Evolutionary conservation across 139 green algal genomes (phyloP).

Genomic region (Limnomonas spitsbergensis): DNA sequence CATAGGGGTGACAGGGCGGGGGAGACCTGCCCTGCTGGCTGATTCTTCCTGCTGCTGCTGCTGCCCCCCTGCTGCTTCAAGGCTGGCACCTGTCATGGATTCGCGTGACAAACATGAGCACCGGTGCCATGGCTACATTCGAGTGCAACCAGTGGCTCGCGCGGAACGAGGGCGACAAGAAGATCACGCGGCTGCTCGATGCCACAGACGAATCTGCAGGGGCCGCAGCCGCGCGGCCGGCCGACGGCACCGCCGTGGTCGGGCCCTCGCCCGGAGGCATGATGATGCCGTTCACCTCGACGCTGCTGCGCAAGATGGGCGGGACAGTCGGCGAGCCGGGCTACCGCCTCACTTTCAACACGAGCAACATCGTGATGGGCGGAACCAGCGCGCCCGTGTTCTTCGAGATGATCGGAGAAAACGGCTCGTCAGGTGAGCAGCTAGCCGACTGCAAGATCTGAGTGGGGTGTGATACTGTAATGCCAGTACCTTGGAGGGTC

Average conservation of each 20-base stretch:
- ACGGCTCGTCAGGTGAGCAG: slow-evolving; percentile 38
- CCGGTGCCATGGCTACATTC: slow-evolving; percentile 44
- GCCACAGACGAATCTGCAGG: background rate
- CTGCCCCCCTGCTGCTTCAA: too few species aligned
- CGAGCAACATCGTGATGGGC: slow-evolving; percentile 40
- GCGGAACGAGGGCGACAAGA: slow-evolving; percentile 31
- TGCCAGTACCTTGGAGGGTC: background rate
- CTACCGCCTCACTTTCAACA: slow-evolving; percentile 57
- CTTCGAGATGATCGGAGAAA: slow-evolving; percentile 71
- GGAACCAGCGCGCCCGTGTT: slow-evolving; percentile 50
- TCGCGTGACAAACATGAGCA: slow-evolving; percentile 52
- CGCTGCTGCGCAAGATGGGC: slow-evolving; percentile 32
- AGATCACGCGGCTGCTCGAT: slow-evolving; percentile 33
- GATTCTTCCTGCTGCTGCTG: too few species aligned
- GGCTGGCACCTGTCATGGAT: slow-evolving; percentile 58
- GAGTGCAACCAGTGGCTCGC: slow-evolving; percentile 43
- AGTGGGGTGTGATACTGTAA: background rate
- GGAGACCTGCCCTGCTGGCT: too few species aligned
- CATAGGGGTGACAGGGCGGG: too few species aligned
- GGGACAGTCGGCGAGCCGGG: slow-evolving; percentile 33
- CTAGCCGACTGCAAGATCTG: too few species aligned
- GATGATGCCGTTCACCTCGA: slow-evolving; percentile 3
- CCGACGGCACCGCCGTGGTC: background rate
- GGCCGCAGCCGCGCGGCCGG: background rate
- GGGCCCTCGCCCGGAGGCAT: too few species aligned